Evolutionary conservation across 805 yeast species (phyloP), one percentile per base, ranked within the genome.

Genomic region (Candida methanosorbosa): DNA sequence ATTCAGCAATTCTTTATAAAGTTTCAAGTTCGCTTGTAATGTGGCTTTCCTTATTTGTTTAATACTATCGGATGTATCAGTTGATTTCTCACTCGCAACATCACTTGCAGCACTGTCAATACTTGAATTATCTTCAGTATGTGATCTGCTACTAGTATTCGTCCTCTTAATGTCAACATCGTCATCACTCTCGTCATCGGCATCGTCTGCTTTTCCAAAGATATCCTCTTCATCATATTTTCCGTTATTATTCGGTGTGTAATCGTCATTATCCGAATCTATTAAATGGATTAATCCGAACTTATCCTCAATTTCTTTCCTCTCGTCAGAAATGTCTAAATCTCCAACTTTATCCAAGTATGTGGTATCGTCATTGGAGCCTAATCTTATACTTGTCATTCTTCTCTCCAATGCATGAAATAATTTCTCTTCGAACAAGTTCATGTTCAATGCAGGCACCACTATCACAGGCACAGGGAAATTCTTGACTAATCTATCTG

Each of bases 401-500:
- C 47, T 38, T 43, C 53, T 39, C 29, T 49, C 48, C 27, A 63
- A 31, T 8, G 56, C 50, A 13, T 54, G 56, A 35, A 67, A 66
- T 25, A 76, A 46, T 11, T 56, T 46, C 4, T 42, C 38, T 47
- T 77, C 82, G 54, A 71, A 78, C n/a, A 54, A 42, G 29, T 61
- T 61, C 74, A 75, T 66, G 37, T 76, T 74, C 41, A 62, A 51
- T 2, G 82, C 75, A 1, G 87, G 82, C 0, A 75, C 79, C 32
- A 79, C 70, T 18, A 80, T 65, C n/a, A 76, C 70, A 0, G 88
- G 87, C 13, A 78, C 66, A 4, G 78, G 75, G 43, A 68, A 76
- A 45, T 70, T 72, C 46, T 74, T 76, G 20, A 80, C 81, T 30
- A 79, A 60, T 32, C 83, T 59, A 49, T 78, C 84, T 18, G 81